Evolutionary conservation across 2,329 filamentous ascomycete species (phyloP).

Genomic region (Cadophora luteo-olivacea): DNA sequence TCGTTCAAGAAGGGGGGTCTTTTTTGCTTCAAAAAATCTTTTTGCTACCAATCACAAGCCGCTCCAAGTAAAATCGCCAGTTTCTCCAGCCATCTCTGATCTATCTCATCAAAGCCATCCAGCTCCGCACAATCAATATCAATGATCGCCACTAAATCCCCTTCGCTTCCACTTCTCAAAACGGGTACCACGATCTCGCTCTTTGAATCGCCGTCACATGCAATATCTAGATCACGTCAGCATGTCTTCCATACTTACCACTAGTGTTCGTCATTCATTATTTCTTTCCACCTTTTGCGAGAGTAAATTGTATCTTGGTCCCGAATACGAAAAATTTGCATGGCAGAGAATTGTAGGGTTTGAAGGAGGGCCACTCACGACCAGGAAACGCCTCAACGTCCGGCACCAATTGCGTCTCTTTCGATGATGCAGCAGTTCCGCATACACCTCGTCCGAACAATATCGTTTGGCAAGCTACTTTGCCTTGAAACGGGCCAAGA

Average conservation of each 20-base stretch:
- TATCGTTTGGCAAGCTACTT: conserved; percentile 81
- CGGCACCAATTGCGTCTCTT: conserved; percentile 67
- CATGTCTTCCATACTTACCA: no score
- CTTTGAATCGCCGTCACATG: conserved; percentile 76
- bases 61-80: conserved; percentile 64
- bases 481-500: conserved; percentile 81
- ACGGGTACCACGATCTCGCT: conserved; percentile 87
- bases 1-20: no score
- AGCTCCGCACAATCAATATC: conserved; percentile 77
- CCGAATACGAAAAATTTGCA: no score
- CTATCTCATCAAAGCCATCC: conserved; percentile 72
- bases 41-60: conserved; percentile 68
- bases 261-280: no score
- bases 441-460: conserved; percentile 77
- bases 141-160: conserved; percentile 73
- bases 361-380: conserved; percentile 49
- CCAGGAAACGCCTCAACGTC: conserved; percentile 79
- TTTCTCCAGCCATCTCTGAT: conserved; percentile 69
- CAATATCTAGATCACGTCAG: conserved; percentile 55
- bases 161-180: conserved; percentile 34
- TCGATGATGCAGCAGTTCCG: conserved; percentile 68
- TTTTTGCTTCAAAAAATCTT: no score
- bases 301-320: no score
- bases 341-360: no score
- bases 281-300: no score